Conservation (phyloP, 192 early-diverging fungal genomes). For the Linnemannia schmuckeri region DNA sequence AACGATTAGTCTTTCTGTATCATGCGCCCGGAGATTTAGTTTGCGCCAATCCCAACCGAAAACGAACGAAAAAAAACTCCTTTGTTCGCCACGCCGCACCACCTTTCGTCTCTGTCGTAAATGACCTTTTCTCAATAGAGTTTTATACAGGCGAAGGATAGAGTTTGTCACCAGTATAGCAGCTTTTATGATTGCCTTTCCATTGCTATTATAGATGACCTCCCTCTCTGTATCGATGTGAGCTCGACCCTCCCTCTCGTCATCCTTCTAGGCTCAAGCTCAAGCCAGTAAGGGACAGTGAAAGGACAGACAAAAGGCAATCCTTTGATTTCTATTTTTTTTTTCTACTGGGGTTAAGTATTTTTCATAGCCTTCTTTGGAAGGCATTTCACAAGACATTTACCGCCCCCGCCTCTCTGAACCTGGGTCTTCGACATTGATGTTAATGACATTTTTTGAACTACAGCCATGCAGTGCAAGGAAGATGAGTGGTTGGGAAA, state of each 20-base stretch:
- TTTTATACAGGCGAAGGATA: background rate
- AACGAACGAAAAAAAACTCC: background rate
- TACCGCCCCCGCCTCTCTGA: too few relatives aligned
- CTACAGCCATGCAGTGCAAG: background rate
- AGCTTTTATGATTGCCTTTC: background rate
- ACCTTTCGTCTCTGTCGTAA: background rate
- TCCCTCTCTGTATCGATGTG: too few relatives aligned
- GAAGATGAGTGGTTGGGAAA: background rate
- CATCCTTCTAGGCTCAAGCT: too few relatives aligned
- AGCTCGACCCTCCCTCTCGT: too few relatives aligned
- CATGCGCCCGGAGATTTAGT: conserved; percentile 4
- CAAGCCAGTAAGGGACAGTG: too few relatives aligned
- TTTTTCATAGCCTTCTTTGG: conserved; percentile 3
- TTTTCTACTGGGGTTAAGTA: background rate
- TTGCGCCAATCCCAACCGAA: conserved; percentile 13
- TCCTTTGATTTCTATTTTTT: background rate
- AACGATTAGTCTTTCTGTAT: background rate
- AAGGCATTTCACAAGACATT: background rate
- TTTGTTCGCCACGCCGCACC: background rate
- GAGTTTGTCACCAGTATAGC: background rate
- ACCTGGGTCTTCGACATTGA: background rate
- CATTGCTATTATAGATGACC: too few relatives aligned
- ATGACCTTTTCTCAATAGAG: conserved; percentile 4
- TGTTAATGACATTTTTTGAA: background rate
- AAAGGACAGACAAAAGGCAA: too few relatives aligned